Evolutionary conservation across 306 rosid species (phyloP).

Genomic region (Pterocarpus macrocarpus): DNA sequence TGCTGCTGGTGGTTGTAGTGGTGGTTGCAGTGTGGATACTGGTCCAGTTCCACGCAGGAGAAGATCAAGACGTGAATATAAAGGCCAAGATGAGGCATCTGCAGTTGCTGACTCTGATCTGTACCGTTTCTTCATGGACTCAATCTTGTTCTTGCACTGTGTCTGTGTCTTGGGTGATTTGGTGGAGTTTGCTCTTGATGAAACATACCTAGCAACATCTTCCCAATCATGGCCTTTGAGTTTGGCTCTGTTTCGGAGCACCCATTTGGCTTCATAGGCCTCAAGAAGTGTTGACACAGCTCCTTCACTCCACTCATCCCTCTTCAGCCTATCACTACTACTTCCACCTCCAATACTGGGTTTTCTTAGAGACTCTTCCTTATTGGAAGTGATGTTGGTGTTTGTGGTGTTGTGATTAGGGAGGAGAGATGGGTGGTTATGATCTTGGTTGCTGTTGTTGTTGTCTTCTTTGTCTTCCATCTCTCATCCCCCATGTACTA

Average conservation of each 20-base stretch:
- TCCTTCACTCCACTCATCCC: conserved; percentile 99
- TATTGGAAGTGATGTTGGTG: background rate
- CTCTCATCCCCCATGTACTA: conserved; percentile 57
- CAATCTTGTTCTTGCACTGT: conserved; percentile 98
- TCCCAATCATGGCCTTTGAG: conserved; percentile 99
- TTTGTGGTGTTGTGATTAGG: conserved; percentile 42
- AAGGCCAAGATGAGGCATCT: conserved; percentile 84
- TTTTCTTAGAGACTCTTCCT: conserved; percentile 70
- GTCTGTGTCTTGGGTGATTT: conserved; percentile 89
- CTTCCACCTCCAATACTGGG: conserved; percentile 16
- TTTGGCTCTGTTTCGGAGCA: conserved; percentile 86
- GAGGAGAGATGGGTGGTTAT: conserved; percentile 62
- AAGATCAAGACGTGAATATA: conserved; percentile 79
- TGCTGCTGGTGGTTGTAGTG: background rate
- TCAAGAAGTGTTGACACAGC: conserved; percentile 90
- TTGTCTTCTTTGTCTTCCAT: conserved; percentile 76
- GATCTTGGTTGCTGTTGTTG: conserved; percentile 38
- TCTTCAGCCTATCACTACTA: conserved; percentile 66
- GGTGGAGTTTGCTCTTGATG: conserved; percentile 67
- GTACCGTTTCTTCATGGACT: conserved; percentile 96
- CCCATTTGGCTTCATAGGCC: conserved; percentile 89
- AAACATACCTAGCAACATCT: conserved; percentile 79
- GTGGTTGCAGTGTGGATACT: conserved; percentile 17
- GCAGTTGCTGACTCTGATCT: conserved; percentile 80
- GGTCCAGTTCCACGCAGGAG: conserved; percentile 80